Base-by-base conservation (phyloP, 345 rosid genomes). In the Dipteronia sinensis region DNA sequence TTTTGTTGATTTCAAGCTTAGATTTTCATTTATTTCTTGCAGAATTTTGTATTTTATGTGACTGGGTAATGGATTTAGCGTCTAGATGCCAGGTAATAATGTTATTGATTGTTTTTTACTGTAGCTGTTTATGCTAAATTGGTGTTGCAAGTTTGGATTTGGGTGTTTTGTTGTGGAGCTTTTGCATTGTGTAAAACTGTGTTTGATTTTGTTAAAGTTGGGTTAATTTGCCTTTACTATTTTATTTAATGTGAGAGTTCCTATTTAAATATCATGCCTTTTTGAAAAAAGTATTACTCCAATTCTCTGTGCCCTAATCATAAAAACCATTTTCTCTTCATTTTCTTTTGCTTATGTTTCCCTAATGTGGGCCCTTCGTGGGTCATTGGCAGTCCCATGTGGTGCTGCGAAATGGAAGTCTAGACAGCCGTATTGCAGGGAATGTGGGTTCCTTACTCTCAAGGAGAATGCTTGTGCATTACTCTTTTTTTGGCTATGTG, bases 1-100 rank as follows among this genome's bases (percentile, higher is more conserved):
- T 47, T 51, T 55, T 29, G 65, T 31, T 61, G 63, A 64, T 6
- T 27, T 47, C 64, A 68, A 64, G 70, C 46, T 74, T 27, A 59
- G 25, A 3, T 25, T 55, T 71, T 1, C 15, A 1, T 11, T 71
- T 7, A 4, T 4, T 5, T 19, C 10, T 16, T 16, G 27, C 66
- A 72, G 75, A 19, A 27, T n/a, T 72, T 25, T 47, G 9, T 27
- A 17, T 2, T 64, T 27, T 29, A 17, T 2, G 46, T 5, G 77
- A 49, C 19, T 63, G 49, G 27, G 61, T 25, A 17, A 64, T 55
- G 62, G 77, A 74, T 74, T 64, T 74, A n/a, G 59, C 9, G 13
- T 47, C 44, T 1, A 3, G 65, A 9, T 29, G 63, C 64, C 47
- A 74, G 77, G 77, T 74, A 65, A 64, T 62, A 16, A 23, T 11